A percentile compares a stretch with the other conserved stretches of the same genome.
Conservation (phyloP, 108 stramenopile genomes). For the Epipyxis sp. region DNA sequence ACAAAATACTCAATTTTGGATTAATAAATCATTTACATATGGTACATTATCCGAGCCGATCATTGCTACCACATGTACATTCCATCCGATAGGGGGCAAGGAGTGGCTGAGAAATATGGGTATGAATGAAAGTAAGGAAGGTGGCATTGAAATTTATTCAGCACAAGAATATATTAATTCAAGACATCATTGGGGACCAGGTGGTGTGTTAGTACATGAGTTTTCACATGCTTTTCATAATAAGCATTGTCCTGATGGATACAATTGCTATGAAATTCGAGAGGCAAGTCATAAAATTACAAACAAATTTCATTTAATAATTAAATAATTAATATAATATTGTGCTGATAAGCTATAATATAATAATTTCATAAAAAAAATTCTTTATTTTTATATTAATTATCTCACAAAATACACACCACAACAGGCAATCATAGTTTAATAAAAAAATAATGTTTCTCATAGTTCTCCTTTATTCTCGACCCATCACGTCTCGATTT, state of each 20-base stretch:
- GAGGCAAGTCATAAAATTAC: too few relatives aligned
- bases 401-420: too few relatives aligned
- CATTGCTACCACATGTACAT: neutral
- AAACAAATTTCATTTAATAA: too few relatives aligned
- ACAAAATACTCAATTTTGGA: neutral
- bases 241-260: constrained; percentile 61
- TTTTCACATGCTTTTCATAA: constrained; percentile 77
- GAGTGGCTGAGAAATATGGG: constrained; percentile 19
- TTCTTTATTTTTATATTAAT: too few relatives aligned
- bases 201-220: constrained; percentile 75
- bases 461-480: too few relatives aligned
- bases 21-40: constrained; percentile 3
- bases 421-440: too few relatives aligned
- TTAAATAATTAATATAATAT: too few relatives aligned
- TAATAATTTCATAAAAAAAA: too few relatives aligned
- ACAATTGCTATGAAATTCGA: constrained; percentile 65
- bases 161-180: constrained; percentile 59
- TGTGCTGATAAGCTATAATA: too few relatives aligned
- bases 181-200: constrained; percentile 69
- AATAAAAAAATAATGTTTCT: too few relatives aligned
- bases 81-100: constrained; percentile 14
- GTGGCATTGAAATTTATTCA: constrained; percentile 69
- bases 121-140: constrained; percentile 53
- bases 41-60: neutral
- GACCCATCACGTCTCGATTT: too few relatives aligned